phyloP scores from a whole-genome alignment of 257 asterid genomes.

The Capsicum pubescens region DNA sequence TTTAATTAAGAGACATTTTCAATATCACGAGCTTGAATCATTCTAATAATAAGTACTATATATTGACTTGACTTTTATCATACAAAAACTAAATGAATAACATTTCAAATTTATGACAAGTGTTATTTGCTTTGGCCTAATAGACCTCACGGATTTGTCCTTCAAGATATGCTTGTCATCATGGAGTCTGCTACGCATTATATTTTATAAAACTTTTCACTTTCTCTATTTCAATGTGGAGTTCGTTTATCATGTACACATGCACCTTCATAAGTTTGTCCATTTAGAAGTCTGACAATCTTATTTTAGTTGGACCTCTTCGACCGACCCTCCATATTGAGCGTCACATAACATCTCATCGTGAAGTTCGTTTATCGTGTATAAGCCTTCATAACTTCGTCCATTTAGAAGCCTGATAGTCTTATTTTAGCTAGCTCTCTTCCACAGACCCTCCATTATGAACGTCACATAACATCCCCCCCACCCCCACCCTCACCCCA shows the following conservation, averaged over 20 bases:
- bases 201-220: no score
- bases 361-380: no score
- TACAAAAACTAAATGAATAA: background rate
- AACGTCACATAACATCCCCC: background rate
- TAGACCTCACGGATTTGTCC: no score
- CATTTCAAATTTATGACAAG: background rate
- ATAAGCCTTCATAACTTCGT: background rate
- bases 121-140: background rate
- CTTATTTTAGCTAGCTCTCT: background rate
- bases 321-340: no score
- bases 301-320: background rate
- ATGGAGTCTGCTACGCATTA: background rate
- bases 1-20: constrained; percentile 3
- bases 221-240: background rate
- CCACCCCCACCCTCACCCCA: background rate
- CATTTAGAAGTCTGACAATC: background rate
- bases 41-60: background rate
- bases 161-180: background rate
- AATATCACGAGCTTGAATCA: background rate
- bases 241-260: background rate
- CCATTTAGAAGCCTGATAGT: background rate
- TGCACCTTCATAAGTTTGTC: background rate
- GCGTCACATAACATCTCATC: no score
- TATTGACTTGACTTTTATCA: background rate
- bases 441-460: background rate